Evolutionary conservation across 2,329 filamentous ascomycete genomes (phyloP), one percentile per base, ranked within the genome.

Genomic region (Clarireedia paspali): DNA sequence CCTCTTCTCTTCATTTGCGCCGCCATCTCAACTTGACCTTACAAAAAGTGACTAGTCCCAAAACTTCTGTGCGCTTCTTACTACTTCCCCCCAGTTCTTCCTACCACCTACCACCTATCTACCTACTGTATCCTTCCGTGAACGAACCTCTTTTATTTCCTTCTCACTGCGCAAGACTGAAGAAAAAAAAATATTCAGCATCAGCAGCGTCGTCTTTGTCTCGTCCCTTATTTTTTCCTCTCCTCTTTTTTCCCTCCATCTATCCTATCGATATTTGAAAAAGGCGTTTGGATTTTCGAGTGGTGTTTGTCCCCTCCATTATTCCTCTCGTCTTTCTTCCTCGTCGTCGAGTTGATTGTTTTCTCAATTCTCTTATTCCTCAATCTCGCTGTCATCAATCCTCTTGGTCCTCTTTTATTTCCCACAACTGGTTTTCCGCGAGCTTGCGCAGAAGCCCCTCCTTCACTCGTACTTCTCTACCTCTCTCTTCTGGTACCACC

Each of bases 231-330:
- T 49, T 27, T 49, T 27, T 36, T 23, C 34, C 47, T 38, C 27
- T 49, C 27, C 47, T 34, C 27, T 17, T 20, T 36, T 36, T n/a
- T 38, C 47, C 20, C 17, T 23, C 34, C 34, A 26, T 49, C 27
- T 36, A 24, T 42, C 53, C 20, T 30, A n/a, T 39, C 47, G 27
- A 47, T 26, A 36, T 24, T 47, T 47, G 46, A 24, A 42, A 42
- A 38, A 55, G 53, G 53, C 53, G 53, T 55, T 60, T 61, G 65
- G 64, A 64, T 64, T 63, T 64, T 60, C 62, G 65, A 68, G 65
- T 62, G 60, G 61, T 63, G 59, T 64, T 69, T 64, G 53, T 57
- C 58, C 64, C 66, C 62, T 59, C 61, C 64, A 56, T 46, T 59
- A 45, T 62, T 62, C 57, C 59, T 66, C 54, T 65, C 63, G 59